These are phyloP conservation scores for Toxoplasma gondii DNA, from an alignment of 169 alveolate species.

Conservation along the genomic window DNA sequence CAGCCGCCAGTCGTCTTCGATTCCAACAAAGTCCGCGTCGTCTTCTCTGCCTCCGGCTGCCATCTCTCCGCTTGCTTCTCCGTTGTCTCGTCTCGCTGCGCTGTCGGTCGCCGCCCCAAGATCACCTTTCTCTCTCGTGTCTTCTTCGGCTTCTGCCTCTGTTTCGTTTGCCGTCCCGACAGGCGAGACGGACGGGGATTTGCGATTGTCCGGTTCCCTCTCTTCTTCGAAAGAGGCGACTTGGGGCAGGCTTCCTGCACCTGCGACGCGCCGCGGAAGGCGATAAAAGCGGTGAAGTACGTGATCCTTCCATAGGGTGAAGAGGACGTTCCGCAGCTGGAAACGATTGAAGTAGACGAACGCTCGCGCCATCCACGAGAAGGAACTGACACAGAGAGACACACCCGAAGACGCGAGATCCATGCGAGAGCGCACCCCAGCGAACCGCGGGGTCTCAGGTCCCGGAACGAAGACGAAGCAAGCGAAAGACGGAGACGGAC, in stretches of 20 bases:
- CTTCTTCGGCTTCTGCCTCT: not conserved
- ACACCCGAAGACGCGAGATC: not conserved
- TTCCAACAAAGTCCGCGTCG: not conserved
- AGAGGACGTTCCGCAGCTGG: conserved; percentile 6
- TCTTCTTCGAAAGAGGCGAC: not conserved
- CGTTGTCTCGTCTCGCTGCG: not conserved
- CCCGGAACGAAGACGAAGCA: too few species aligned
- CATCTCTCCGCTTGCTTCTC: not conserved
- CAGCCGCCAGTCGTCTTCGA: conserved; percentile 6
- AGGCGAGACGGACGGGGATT: not conserved
- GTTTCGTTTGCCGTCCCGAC: not conserved
- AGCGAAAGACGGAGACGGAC: too few species aligned
- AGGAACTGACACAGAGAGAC: not conserved
- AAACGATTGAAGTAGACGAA: conserved; percentile 29
- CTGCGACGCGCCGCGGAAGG: not conserved
- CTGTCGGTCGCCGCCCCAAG: not conserved
- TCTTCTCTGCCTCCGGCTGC: not conserved
- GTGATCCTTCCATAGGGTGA: conserved; percentile 20
- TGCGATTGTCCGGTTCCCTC: not conserved
- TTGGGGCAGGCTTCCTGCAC: not conserved
- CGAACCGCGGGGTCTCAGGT: too few species aligned
- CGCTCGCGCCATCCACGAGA: conserved; percentile 27
- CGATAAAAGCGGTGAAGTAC: not conserved
- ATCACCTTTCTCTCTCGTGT: not conserved
- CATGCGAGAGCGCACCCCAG: not conserved